These are phyloP conservation scores for Wallacemonas collosoma DNA, from an alignment of 208 protist genomes.

Conservation along the genomic window DNA sequence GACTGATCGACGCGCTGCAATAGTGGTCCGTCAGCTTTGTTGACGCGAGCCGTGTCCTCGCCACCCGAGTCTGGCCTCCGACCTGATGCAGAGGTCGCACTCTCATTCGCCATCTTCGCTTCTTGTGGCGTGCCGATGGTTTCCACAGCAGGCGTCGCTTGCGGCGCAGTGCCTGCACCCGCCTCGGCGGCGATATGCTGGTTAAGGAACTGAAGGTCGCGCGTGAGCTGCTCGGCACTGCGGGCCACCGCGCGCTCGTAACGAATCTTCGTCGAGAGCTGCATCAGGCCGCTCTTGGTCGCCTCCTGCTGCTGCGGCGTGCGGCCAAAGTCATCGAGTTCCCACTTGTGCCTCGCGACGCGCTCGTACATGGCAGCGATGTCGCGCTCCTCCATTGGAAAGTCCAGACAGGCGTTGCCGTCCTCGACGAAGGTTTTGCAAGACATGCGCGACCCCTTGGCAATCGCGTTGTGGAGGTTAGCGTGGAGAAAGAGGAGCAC, in stretches of 20 bases:
- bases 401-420: constrained; percentile 72
- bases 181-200: background rate
- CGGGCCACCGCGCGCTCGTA: constrained; percentile 6
- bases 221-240: constrained; percentile 11
- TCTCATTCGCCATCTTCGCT: too few relatives aligned
- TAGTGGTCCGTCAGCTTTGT: background rate
- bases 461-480: constrained; percentile 79
- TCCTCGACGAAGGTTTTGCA: constrained; percentile 61
- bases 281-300: constrained; percentile 23
- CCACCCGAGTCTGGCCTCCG: too few relatives aligned
- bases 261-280: constrained; percentile 38
- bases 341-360: constrained; percentile 66
- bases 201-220: constrained; percentile 8
- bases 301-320: constrained; percentile 73
- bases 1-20: constrained; percentile 10
- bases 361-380: constrained; percentile 79
- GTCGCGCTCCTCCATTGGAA: constrained; percentile 61
- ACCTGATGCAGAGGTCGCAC: too few relatives aligned
- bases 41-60: too few relatives aligned
- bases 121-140: background rate
- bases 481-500: constrained; percentile 89
- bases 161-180: background rate
- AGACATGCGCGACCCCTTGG: constrained; percentile 55
- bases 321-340: constrained; percentile 66
- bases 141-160: background rate